Evolutionary conservation across 176 grass and related monocot species (phyloP), one percentile per base, ranked within the genome.

Genomic region (Urochloa ruziziensis): DNA sequence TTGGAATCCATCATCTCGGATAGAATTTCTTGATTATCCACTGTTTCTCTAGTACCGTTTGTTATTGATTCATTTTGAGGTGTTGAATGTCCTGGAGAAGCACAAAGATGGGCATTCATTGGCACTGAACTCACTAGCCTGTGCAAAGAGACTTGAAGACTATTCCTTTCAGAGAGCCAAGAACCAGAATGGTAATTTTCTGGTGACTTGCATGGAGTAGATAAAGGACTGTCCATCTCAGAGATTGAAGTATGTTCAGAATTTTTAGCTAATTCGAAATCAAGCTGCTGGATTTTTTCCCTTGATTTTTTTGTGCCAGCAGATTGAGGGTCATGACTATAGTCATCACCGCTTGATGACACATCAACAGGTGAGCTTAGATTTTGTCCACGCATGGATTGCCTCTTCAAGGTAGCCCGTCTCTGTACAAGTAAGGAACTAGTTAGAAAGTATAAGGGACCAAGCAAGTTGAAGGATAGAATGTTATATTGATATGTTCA

Each of bases 281-380:
- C 72, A 48, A 7, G 67, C 7, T 54, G 67, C 17, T 36, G 25
- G 7, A 32, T 4, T 81, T 84, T 63, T 68, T 84, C 87, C 71
- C 70, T 84, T 57, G 80, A 72, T 70, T 27, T 88, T 82, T 79
- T 89, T 7, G 13, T 47, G n/a, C 35, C 34, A 67, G 67, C 61
- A 46, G 43, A 80, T 49, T 84, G 27, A 73, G 40, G 46, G 61
- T 53, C 40, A 37, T 36, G 36, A 9, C 19, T 75, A 27, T 53
- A 37, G 35, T 84, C 86, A 89, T 86, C 84, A 60, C 40, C 80
- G 74, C 62, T 87, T 19, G 84, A 88, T 74, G 13, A 34, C 40
- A 87, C 76, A 59, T 44, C 21, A 62, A 87, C 61, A 75, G 84
- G 65, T 47, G 75, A 67, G 51, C 32, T 78, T 67, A n/a, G 24